Evolutionary conservation across 805 yeast genomes (phyloP), one percentile per base, ranked within the genome.

Genomic region (Candida dajiaensis): DNA sequence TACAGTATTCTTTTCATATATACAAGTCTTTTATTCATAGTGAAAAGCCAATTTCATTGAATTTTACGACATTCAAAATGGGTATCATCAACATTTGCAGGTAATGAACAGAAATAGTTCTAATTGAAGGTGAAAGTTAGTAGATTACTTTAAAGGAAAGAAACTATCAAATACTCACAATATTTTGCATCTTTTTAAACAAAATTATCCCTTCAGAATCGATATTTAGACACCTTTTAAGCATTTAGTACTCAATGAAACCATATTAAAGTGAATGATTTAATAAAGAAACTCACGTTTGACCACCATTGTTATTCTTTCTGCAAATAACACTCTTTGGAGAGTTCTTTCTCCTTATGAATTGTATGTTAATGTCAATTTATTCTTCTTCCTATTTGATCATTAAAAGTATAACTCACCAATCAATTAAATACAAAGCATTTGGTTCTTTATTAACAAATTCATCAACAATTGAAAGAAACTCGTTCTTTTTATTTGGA

Each of bases 51-150:
- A n/a, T n/a, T n/a, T 25, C 28, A 25, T 15, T 44, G 44, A 29
- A 59, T 73, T 50, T 71, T 72, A 50, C 78, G 63, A 62, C 80
- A 75, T 53, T 75, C 80, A 53, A 75, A 74, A 50, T 75, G 74
- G 1, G 78, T 74, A 31, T 77, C 76, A 46, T 67, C 68, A 22
- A 74, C 63, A 35, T 74, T 74, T 38, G 72, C 69, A 6, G 79
- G 77, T 36, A 74, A 65, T 1, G 77, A 72, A 52, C 80, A 75
- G 52, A 73, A 74, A 56, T 72, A 75, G 38, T 72, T 76, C 57
- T 59, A 26, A 6, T 6, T 8, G 16, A 1, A 18, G 46, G 44
- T 46, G 48, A 20, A 1, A 18, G 46, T 45, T 46, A 49, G 44
- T 39, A 40, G 9, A 26, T 1, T 16, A 6, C 16, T 10, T 10